phyloP scores from a whole-genome alignment of 768 basidiomycete species.

The Cystobasidium onofrii region DNA sequence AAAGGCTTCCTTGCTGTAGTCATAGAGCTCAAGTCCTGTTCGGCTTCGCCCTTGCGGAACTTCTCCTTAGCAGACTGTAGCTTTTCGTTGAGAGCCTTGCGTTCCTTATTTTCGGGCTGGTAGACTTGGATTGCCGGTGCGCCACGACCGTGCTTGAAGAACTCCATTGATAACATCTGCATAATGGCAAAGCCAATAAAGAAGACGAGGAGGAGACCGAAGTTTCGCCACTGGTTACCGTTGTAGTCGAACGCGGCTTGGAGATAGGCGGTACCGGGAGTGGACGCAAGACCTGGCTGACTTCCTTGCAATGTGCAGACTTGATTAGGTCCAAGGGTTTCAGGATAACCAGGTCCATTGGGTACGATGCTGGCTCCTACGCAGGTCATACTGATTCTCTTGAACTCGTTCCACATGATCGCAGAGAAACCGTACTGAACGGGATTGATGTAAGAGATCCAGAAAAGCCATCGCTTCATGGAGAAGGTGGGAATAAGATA shows the following conservation, averaged over 20 bases:
- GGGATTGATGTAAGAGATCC: constrained; percentile 63
- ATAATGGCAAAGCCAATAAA: constrained; percentile 61
- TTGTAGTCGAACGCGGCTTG: constrained; percentile 49
- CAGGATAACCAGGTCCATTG: constrained; percentile 63
- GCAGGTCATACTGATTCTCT: constrained; percentile 52
- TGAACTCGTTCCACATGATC: constrained; percentile 73
- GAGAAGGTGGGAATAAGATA: constrained; percentile 53
- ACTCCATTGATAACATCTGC: constrained; percentile 49
- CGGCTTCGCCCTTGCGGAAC: constrained; percentile 45
- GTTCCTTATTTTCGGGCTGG: constrained; percentile 53
- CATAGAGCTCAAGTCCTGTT: constrained; percentile 49
- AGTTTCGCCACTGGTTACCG: constrained; percentile 57
- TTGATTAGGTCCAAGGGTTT: constrained; percentile 57
- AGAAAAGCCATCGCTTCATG: constrained; percentile 73
- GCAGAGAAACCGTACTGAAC: constrained; percentile 68
- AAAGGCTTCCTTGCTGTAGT: constrained; percentile 53
- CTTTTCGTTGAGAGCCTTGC: constrained; percentile 48
- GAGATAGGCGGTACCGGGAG: constrained; percentile 58
- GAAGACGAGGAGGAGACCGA: constrained; percentile 64
- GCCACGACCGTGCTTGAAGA: constrained; percentile 51
- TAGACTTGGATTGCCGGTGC: constrained; percentile 56
- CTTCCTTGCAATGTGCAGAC: constrained; percentile 57
- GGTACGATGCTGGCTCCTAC: constrained; percentile 62
- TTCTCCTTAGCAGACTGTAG: constrained; percentile 52
- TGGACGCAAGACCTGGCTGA: constrained; percentile 53